Base-by-base conservation (phyloP, 768 basidiomycete genomes). In the Mycena latifolia region DNA sequence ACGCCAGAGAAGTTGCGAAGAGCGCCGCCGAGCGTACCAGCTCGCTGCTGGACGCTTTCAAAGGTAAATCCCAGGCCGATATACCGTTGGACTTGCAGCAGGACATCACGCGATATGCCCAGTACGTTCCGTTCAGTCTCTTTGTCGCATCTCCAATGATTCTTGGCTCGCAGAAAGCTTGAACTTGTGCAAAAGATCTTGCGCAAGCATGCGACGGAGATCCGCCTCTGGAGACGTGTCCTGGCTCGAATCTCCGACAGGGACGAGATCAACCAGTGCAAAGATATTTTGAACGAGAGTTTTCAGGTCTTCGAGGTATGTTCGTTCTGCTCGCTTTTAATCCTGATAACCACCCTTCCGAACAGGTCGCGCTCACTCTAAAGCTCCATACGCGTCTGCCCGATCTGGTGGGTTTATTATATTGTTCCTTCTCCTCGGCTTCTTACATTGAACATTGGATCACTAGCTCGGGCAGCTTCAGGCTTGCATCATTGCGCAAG, bases 11-110 rank as follows among this genome's bases (percentile, higher is more conserved):
- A 10, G 45, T 62, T 18, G 61, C 61, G 4, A 47, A 39, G 43
- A 46, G 22, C 33, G 45, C 45, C 18, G 53, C 61, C 8, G 61
- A 62, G 33, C 52, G 61, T 2, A 62, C 45, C 12, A 47, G 35
- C 45, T 54, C 61, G 8, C 24, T 62, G 46, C 8, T 62, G 45
- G 61, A 62, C 33, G 41, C 35, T 9, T 62, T 62, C 17, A 62
- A 47, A 39, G 53, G 53, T 14, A 62, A 55, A 37, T 54, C 24
- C 18, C 46, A 25, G n/a, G 27, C 31, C 27, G 61, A 62, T 35
- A 39, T 62, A 46, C 45, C 45, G n/a, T 24, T 29, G 35, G 43
- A 48, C 9, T 5, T 47, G 43, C 61, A 54, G 24, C 5, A 55
- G 12, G 61, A 54, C 12, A 28, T 62, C 17, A 29, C 6, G 15